Conservation (phyloP, 2,329 filamentous ascomycete species). For the Colletotrichum simmondsii region DNA sequence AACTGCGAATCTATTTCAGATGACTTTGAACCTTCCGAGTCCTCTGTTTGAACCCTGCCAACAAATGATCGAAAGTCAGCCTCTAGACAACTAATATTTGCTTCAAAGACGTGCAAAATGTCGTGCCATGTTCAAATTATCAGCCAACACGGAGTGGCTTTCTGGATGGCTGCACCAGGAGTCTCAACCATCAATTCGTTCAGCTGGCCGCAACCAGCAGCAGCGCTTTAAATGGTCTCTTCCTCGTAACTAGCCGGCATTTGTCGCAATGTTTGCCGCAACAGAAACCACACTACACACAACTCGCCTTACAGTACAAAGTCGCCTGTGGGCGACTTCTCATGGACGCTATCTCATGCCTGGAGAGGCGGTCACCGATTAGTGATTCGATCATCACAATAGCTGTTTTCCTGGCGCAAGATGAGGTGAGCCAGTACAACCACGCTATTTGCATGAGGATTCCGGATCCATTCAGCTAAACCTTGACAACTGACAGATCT, state of each 20-base stretch:
- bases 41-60: too few relatives aligned
- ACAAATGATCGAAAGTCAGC: too few relatives aligned
- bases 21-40: not conserved
- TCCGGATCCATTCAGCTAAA: not conserved
- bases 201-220: not conserved
- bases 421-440: not conserved
- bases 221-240: not conserved
- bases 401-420: not conserved
- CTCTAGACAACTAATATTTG: not conserved
- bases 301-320: not conserved
- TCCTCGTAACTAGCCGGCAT: not conserved
- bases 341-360: not conserved
- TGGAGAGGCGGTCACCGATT: not conserved
- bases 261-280: not conserved
- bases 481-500: not conserved
- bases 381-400: not conserved
- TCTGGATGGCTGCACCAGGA: not conserved
- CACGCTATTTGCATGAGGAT: too few relatives aligned
- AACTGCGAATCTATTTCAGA: not conserved
- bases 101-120: not conserved
- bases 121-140: not conserved
- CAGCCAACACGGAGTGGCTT: not conserved
- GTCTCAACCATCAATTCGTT: not conserved
- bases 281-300: not conserved
- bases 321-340: not conserved